These are phyloP conservation scores for Sclerotinia subarctica DNA, from an alignment of 2,329 filamentous ascomycete genomes.

Conservation along the genomic window DNA sequence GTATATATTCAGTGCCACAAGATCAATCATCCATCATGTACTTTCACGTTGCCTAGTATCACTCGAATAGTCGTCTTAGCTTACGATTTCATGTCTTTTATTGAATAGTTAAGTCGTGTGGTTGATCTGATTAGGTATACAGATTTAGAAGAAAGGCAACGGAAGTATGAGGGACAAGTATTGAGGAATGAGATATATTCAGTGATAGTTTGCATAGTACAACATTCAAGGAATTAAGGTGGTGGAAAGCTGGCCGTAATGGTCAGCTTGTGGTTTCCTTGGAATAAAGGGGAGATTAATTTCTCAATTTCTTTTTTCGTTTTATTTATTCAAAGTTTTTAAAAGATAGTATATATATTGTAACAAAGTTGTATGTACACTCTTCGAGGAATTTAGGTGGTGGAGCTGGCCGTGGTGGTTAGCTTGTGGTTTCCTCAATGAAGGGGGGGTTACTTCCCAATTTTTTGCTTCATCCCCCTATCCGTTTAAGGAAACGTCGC, in stretches of 20 bases:
- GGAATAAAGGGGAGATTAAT: neutral
- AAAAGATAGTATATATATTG: too few species aligned
- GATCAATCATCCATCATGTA: neutral
- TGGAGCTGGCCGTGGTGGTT: too few species aligned
- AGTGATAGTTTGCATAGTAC: too few species aligned
- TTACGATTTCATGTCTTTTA: accelerated
- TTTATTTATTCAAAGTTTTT: too few species aligned
- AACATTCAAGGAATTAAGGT: neutral
- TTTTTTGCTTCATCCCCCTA: neutral
- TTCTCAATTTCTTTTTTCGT: neutral
- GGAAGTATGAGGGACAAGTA: too few species aligned
- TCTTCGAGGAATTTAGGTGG: too few species aligned
- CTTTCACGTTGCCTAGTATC: accelerated
- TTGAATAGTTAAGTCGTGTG: too few species aligned
- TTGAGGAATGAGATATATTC: neutral
- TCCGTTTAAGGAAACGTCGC: neutral
- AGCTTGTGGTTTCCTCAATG: too few species aligned
- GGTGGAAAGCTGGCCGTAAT: conserved; percentile 1
- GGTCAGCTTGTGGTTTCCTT: neutral
- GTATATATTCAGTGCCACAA: neutral
- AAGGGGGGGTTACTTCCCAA: neutral
- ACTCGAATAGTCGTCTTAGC: neutral
- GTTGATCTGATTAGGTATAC: too few species aligned
- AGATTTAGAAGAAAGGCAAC: too few species aligned
- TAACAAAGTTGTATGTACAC: too few species aligned